Percentiles rank a stretch among this genome's conserved stretches.
Conservation (phyloP, 306 rosid genomes). For the Lathyrus sativus region DNA sequence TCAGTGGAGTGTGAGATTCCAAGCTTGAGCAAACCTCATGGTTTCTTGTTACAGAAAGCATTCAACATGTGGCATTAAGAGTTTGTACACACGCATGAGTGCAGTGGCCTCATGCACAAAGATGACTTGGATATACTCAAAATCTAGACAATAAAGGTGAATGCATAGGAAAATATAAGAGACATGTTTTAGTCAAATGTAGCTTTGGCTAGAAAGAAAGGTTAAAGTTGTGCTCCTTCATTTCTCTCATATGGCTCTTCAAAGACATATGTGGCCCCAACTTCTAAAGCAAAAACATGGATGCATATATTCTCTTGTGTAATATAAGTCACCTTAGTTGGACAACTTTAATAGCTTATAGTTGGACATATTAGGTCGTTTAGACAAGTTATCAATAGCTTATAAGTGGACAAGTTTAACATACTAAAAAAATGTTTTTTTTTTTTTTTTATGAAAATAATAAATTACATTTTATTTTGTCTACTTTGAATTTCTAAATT, state of each 20-base stretch:
- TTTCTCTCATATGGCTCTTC: slow-evolving; percentile 10
- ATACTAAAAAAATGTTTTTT: too few relatives aligned
- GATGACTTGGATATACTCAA: slow-evolving; percentile 34
- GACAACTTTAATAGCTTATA: slow-evolving; percentile 14
- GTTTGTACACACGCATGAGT: slow-evolving; percentile 43
- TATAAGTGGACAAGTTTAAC: too few relatives aligned
- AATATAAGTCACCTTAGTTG: slow-evolving; percentile 22
- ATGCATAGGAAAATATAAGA: neutral
- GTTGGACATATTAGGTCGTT: too few relatives aligned
- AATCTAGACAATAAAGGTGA: slow-evolving; percentile 34
- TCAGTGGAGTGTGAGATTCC: slow-evolving; percentile 39
- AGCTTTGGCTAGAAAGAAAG: slow-evolving; percentile 28
- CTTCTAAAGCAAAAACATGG: slow-evolving; percentile 6
- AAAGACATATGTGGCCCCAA: slow-evolving; percentile 24
- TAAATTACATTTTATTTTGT: too few relatives aligned
- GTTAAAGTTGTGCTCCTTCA: slow-evolving; percentile 14
- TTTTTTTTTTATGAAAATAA: too few relatives aligned
- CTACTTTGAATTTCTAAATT: too few relatives aligned
- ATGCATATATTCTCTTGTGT: slow-evolving; percentile 38
- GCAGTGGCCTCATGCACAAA: slow-evolving; percentile 31
- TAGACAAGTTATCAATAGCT: too few relatives aligned
- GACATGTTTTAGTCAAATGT: slow-evolving; percentile 24
- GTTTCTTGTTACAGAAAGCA: slow-evolving; percentile 15
- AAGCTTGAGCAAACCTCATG: slow-evolving; percentile 43
- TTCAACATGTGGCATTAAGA: slow-evolving; percentile 31